phyloP scores from a whole-genome alignment of 1,139 yeast species.

The Starmera stellimalicola region DNA sequence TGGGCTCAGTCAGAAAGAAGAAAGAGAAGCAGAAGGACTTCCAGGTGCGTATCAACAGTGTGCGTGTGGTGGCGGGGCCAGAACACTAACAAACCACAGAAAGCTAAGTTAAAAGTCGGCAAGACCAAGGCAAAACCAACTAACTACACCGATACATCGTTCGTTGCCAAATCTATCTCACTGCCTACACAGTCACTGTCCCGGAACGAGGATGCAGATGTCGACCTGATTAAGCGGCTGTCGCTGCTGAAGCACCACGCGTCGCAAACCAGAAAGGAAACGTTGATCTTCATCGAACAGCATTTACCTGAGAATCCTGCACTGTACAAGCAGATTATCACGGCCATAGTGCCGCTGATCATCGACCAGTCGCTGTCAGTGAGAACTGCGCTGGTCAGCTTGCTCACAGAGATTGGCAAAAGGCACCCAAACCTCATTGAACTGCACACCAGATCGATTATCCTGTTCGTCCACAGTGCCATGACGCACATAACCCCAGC shows the following conservation, averaged over 20 bases:
- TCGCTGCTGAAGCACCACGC: conserved; percentile 76
- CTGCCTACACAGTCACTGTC: conserved; percentile 47
- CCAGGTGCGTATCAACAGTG: conserved; percentile 23
- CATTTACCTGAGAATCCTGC: conserved; percentile 42
- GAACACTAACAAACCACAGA: conserved; percentile 22
- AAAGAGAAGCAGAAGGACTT: conserved; percentile 68
- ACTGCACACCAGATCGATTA: conserved; percentile 56
- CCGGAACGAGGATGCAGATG: conserved; percentile 23
- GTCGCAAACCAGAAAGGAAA: conserved; percentile 63
- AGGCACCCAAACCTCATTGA: conserved; percentile 49
- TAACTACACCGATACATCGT: conserved; percentile 79
- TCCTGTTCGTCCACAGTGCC: conserved; percentile 78
- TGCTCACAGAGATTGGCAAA: conserved; percentile 41
- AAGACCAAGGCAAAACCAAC: conserved; percentile 63
- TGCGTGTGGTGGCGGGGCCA: neutral
- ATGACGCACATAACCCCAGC: conserved; percentile 87
- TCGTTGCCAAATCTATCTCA: conserved; percentile 64
- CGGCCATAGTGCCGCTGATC: conserved; percentile 44
- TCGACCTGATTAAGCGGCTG: conserved; percentile 47
- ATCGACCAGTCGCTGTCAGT: conserved; percentile 59
- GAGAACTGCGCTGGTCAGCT: conserved; percentile 45
- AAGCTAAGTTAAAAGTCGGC: conserved; percentile 83
- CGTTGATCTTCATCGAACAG: conserved; percentile 40
- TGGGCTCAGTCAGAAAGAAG: conserved; percentile 53
- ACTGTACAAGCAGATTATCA: conserved; percentile 47